Percentiles rank a stretch among this genome's conserved stretches.
Conservation (phyloP, 495 filamentous ascomycete species). For the Penicillium macrosclerotiorum region DNA sequence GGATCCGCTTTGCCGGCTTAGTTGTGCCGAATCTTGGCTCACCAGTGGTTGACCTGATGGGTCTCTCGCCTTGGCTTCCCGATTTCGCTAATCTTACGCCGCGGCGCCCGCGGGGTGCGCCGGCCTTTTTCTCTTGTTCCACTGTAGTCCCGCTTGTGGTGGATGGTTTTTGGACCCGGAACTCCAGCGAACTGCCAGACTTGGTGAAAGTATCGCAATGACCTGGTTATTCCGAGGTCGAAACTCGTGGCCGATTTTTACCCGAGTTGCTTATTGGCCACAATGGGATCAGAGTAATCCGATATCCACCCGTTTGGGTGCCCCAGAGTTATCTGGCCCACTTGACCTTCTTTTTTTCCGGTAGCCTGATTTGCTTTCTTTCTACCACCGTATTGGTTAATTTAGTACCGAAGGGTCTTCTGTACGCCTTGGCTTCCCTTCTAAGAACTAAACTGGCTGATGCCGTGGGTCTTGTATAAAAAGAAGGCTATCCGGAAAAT, state of each 20-base stretch:
- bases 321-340: no score
- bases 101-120: constrained; percentile 17
- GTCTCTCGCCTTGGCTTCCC: constrained; percentile 25
- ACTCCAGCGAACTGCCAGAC: constrained; percentile 22
- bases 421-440: constrained; percentile 32
- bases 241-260: constrained; percentile 2
- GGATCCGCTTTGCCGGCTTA: constrained; percentile 1
- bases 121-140: neutral
- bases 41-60: constrained; percentile 8
- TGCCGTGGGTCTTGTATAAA: constrained; percentile 14
- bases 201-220: constrained; percentile 18
- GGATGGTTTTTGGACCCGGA: neutral
- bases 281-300: neutral
- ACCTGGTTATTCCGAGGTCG: neutral
- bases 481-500: neutral
- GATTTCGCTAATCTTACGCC: constrained; percentile 13
- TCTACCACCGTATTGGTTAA: constrained; percentile 3
- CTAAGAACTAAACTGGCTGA: constrained; percentile 5
- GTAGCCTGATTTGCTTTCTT: neutral
- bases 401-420: constrained; percentile 4
- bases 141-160: no score
- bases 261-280: neutral
- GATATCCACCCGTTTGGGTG: neutral
- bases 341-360: constrained; percentile 3
- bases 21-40: neutral